Conservation (phyloP, 768 basidiomycete species). For the Suillus discolor region DNA sequence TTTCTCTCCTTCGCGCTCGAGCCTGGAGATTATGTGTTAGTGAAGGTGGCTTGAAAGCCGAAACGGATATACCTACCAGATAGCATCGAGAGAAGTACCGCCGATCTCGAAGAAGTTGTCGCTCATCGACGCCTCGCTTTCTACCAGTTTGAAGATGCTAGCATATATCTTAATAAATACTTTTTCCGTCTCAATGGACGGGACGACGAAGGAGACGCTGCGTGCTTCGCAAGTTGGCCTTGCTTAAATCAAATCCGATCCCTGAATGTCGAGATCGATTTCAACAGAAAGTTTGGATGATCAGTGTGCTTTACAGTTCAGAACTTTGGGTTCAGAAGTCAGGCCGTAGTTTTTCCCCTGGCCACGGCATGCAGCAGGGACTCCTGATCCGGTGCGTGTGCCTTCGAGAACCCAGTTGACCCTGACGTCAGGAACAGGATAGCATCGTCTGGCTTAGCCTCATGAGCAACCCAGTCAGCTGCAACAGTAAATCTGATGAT, state of each 20-base stretch:
- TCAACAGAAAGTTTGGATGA: not conserved
- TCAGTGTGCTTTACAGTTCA: conserved; percentile 37
- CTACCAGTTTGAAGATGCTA: too few relatives aligned
- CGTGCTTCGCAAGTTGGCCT: too few relatives aligned
- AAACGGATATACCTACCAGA: too few relatives aligned
- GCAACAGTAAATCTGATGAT: conserved; percentile 5
- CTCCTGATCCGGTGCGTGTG: conserved; percentile 41
- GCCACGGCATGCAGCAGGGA: conserved; percentile 35
- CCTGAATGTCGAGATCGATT: conserved; percentile 17
- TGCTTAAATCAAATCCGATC: conserved; percentile 41
- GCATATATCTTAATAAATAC: too few relatives aligned
- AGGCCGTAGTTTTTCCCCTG: conserved; percentile 38
- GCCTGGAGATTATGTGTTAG: too few relatives aligned
- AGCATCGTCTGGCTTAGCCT: conserved; percentile 29
- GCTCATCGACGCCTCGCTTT: too few relatives aligned
- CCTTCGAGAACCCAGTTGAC: conserved; percentile 48
- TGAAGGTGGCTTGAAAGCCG: too few relatives aligned
- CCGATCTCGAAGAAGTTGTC: too few relatives aligned
- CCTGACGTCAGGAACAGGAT: conserved; percentile 43
- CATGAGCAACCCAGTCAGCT: conserved; percentile 21
- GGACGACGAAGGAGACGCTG: too few relatives aligned
- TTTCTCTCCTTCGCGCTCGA: too few relatives aligned
- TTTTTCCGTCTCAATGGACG: too few relatives aligned
- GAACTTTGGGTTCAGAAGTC: conserved; percentile 34
- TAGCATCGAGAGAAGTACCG: too few relatives aligned